Percentiles rank a stretch among this genome's conserved stretches.
phyloP scores from a whole-genome alignment of 768 basidiomycete species.

The Suillus spraguei region DNA sequence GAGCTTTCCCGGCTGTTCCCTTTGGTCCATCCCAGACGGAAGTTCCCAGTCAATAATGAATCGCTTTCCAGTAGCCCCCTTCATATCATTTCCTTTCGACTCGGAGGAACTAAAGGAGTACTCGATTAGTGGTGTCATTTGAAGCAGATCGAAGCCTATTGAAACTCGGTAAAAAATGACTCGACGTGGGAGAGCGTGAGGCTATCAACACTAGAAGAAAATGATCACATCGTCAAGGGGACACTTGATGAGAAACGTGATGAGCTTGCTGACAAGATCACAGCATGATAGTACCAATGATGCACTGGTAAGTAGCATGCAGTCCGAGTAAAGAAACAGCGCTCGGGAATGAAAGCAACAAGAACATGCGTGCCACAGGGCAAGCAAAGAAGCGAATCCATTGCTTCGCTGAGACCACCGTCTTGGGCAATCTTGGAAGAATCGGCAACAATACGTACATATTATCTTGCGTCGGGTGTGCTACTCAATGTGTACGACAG shows the following conservation, averaged over 20 bases:
- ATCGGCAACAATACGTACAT: conserved; percentile 2
- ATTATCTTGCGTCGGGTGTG: neutral
- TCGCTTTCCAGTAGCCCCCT: neutral
- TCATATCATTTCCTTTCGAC: neutral
- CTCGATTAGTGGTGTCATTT: neutral
- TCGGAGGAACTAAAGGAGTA: neutral
- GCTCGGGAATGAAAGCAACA: neutral
- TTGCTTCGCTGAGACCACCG: neutral
- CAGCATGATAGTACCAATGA: neutral
- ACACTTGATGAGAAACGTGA: neutral
- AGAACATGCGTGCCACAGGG: neutral
- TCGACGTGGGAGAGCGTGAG: neutral
- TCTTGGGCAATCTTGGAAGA: neutral
- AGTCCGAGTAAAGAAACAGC: neutral
- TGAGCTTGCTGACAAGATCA: neutral
- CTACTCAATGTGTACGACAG: neutral
- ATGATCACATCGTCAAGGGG: neutral
- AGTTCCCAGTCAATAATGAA: neutral
- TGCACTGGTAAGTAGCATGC: neutral
- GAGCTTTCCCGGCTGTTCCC: neutral
- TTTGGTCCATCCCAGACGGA: neutral
- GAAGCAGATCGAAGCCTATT: neutral
- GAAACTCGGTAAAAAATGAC: neutral
- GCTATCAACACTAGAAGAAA: neutral
- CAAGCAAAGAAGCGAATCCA: neutral